A percentile compares a stretch with the other conserved stretches of the same genome.
These are phyloP conservation scores for carrot (Daucus carota) DNA, from an alignment of 129 eudicot species.

Conservation along the genomic window DH1_v3.0 NC_030383.2:12836001-12836500, in stretches of 20 bases:
- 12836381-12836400: neutral
- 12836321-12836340: slow-evolving; percentile 93
- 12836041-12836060: slow-evolving; percentile 58
- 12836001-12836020: neutral
- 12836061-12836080: slow-evolving; percentile 76
- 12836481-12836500: too few relatives aligned
- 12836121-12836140: slow-evolving; percentile 63
- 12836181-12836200: neutral
- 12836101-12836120: slow-evolving; percentile 92
- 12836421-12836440: too few relatives aligned
- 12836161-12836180: neutral
- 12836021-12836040: neutral
- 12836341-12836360: slow-evolving; percentile 96
- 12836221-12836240: slow-evolving; percentile 52
- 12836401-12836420: too few relatives aligned
- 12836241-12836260: slow-evolving; percentile 91
- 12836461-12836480: too few relatives aligned
- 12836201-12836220: slow-evolving; percentile 21
- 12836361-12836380: slow-evolving; percentile 50
- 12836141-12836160: slow-evolving; percentile 61
- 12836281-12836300: slow-evolving; percentile 51
- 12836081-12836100: slow-evolving; percentile 89
- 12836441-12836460: too few relatives aligned
- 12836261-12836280: slow-evolving; percentile 70
- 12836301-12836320: slow-evolving; percentile 78